Evolutionary conservation across 163 green algal species (phyloP).

Genomic region (Scenedesmus sp.): DNA sequence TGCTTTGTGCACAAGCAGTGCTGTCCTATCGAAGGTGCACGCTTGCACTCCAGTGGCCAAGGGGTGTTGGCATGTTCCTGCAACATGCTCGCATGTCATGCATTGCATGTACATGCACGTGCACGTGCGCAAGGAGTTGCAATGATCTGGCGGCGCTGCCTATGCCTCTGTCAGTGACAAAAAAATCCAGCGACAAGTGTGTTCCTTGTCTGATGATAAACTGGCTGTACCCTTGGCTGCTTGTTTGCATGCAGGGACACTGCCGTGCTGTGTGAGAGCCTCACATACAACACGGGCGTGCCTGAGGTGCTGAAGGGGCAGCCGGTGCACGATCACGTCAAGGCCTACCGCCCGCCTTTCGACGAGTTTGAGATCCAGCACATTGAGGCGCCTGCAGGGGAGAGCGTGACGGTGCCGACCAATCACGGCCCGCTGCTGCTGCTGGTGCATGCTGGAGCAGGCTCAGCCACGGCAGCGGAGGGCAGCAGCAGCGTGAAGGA

Average conservation of each 20-base stretch:
- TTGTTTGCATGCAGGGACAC: slow-evolving; percentile 46
- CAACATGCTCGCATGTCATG: too few species aligned
- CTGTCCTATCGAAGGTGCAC: too few species aligned
- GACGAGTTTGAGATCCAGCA: slow-evolving; percentile 91
- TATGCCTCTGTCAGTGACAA: too few species aligned
- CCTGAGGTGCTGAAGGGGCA: slow-evolving; percentile 74
- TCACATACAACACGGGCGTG: slow-evolving; percentile 89
- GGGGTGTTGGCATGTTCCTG: too few species aligned
- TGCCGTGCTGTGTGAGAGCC: slow-evolving; percentile 85
- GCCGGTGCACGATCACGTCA: slow-evolving; percentile 47
- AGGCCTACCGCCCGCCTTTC: slow-evolving; percentile 84
- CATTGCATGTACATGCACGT: too few species aligned
- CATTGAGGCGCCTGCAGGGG: slow-evolving; percentile 56
- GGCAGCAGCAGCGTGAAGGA: not conserved
- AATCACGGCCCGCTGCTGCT: slow-evolving; percentile 74
- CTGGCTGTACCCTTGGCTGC: not conserved
- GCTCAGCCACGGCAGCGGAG: slow-evolving; percentile 24
- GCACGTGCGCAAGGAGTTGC: too few species aligned
- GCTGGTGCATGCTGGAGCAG: slow-evolving; percentile 69
- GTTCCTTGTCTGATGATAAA: not conserved
- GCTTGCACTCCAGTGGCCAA: too few species aligned
- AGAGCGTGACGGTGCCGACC: slow-evolving; percentile 58
- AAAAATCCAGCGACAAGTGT: not conserved
- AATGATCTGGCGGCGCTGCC: too few species aligned
- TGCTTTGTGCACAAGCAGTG: too few species aligned